Conservation (phyloP, 129 eudicot genomes). For the Helianthus tuberosus region DNA sequence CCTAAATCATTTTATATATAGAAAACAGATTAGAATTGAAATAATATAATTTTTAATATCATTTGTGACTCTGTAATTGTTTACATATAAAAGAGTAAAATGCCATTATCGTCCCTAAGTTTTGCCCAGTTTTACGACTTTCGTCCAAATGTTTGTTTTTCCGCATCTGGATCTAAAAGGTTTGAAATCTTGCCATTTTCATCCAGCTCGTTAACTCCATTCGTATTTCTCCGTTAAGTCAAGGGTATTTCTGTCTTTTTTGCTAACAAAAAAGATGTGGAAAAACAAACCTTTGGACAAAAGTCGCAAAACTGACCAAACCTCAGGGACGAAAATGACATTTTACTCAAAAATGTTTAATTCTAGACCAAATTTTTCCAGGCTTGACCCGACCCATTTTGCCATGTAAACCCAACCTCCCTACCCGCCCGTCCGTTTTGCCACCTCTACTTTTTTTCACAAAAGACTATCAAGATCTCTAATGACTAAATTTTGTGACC, state of each 20-base stretch:
- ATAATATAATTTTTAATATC: background rate
- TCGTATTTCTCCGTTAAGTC: too few species aligned
- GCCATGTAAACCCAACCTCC: background rate
- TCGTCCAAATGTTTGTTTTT: too few species aligned
- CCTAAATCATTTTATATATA: background rate
- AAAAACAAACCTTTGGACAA: too few species aligned
- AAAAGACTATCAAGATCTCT: background rate
- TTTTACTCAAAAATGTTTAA: background rate
- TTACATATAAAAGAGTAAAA: background rate
- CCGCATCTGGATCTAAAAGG: too few species aligned
- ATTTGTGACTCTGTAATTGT: background rate
- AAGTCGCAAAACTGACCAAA: too few species aligned
- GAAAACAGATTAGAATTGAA: background rate
- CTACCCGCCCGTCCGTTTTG: background rate
- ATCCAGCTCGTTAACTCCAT: too few species aligned
- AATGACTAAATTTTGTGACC: slow-evolving; percentile 14
- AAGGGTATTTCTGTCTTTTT: too few species aligned
- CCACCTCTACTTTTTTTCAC: slow-evolving; percentile 10
- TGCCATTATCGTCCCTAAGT: too few species aligned
- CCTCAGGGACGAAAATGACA: too few species aligned
- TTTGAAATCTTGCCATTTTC: too few species aligned
- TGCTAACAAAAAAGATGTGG: too few species aligned
- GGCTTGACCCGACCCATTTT: background rate
- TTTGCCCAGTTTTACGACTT: too few species aligned
- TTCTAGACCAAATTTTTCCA: background rate